phyloP scores from a whole-genome alignment of 2,329 filamentous ascomycete genomes.

The Coniochaeta sp. region DNA sequence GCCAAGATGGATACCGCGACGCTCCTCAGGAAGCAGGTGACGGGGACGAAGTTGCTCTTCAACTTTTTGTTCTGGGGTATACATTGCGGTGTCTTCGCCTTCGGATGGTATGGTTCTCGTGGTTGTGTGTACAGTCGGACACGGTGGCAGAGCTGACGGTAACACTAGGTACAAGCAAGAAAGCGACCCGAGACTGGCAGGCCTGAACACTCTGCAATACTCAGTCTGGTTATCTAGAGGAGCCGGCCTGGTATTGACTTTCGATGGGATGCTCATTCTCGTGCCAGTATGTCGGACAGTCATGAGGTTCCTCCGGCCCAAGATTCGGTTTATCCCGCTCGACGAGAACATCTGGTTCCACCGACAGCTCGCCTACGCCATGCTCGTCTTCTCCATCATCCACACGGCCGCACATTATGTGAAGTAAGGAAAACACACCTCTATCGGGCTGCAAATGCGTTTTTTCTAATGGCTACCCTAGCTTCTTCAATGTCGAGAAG shows the following conservation, averaged over 20 bases:
- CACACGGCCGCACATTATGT: slow-evolving; percentile 85
- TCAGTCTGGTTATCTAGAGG: slow-evolving; percentile 97
- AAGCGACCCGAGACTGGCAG: slow-evolving; percentile 57
- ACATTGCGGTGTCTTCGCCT: slow-evolving; percentile 71
- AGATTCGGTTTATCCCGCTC: slow-evolving; percentile 80
- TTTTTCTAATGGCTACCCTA: slow-evolving; percentile 25
- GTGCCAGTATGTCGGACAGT: slow-evolving; percentile 93
- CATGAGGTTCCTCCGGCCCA: slow-evolving; percentile 76
- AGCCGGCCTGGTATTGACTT: slow-evolving; percentile 74
- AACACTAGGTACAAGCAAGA: slow-evolving; percentile 68
- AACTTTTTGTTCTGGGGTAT: slow-evolving; percentile 74
- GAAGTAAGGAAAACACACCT: slow-evolving; percentile 52
- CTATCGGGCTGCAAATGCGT: background rate
- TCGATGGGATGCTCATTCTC: slow-evolving; percentile 82
- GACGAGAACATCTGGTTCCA: slow-evolving; percentile 98
- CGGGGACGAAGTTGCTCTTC: slow-evolving; percentile 65
- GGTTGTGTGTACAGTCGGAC: background rate
- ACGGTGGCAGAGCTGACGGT: slow-evolving; percentile 13
- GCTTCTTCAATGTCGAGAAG: slow-evolving; percentile 92
- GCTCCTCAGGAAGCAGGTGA: slow-evolving; percentile 57
- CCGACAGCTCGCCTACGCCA: slow-evolving; percentile 82
- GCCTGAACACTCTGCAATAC: slow-evolving; percentile 72
- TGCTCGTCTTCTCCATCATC: slow-evolving; percentile 73
- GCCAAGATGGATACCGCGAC: slow-evolving; percentile 30
- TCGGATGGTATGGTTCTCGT: slow-evolving; percentile 63